phyloP scores from a whole-genome alignment of 2,329 filamentous ascomycete genomes.

The Xylariaceae sp. region DNA sequence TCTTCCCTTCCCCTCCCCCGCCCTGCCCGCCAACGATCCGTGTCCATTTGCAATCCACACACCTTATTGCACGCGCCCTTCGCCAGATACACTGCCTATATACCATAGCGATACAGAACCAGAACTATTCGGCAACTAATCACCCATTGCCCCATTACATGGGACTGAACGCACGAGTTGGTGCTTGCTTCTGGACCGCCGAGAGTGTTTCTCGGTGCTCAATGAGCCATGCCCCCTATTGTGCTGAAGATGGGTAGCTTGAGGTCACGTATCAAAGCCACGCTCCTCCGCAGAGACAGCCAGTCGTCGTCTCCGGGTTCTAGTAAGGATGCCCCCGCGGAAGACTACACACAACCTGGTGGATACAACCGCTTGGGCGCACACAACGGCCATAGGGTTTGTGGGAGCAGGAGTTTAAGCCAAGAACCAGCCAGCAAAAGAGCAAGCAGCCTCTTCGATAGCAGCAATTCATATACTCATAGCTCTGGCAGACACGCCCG shows the following conservation, averaged over 20 bases:
- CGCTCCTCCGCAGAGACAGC: conserved; percentile 43
- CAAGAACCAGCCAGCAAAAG: conserved; percentile 6
- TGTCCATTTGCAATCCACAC: no score
- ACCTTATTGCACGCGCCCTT: no score
- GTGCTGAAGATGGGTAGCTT: conserved; percentile 42
- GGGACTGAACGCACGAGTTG: neutral
- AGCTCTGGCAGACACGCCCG: neutral
- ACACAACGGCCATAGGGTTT: conserved; percentile 18
- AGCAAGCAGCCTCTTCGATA: neutral
- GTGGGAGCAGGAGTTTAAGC: conserved; percentile 14
- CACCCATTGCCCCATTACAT: neutral
- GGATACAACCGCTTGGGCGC: conserved; percentile 29
- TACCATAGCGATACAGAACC: no score
- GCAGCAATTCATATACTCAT: neutral
- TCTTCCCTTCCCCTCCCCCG: neutral
- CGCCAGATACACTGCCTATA: no score
- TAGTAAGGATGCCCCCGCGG: conserved; percentile 28
- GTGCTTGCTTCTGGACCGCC: neutral
- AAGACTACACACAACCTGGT: conserved; percentile 27
- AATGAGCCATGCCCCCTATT: conserved; percentile 2
- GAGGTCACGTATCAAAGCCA: conserved; percentile 45
- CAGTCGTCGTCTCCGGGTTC: conserved; percentile 37
- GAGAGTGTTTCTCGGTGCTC: neutral
- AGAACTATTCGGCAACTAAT: neutral
- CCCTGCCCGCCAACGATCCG: neutral